Conservation (phyloP, 2,329 filamentous ascomycete genomes). For the Colletotrichum brevisporum region DNA sequence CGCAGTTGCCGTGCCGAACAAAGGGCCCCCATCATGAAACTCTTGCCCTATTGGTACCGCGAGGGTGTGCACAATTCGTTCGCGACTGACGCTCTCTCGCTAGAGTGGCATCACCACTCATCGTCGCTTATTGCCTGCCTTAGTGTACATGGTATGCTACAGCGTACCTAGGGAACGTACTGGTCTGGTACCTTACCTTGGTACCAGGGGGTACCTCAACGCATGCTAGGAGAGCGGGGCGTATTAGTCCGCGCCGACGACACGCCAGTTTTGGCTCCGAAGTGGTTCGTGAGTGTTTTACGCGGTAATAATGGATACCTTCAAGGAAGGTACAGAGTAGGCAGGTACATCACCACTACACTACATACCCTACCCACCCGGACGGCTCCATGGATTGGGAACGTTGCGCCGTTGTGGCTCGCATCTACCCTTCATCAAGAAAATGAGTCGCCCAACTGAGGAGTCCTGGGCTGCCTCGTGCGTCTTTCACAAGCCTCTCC, state of each 20-base stretch:
- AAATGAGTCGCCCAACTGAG: conserved; percentile 12
- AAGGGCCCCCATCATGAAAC: conserved; percentile 30
- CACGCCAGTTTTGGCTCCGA: neutral
- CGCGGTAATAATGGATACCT: no score
- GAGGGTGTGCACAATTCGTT: conserved; percentile 30
- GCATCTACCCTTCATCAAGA: conserved; percentile 30
- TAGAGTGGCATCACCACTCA: conserved; percentile 13
- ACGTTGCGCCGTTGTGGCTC: conserved; percentile 38
- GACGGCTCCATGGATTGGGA: conserved; percentile 36
- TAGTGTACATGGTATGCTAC: neutral
- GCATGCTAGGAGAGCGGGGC: neutral
- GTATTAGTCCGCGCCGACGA: neutral
- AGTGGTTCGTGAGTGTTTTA: neutral
- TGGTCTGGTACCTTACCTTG: no score
- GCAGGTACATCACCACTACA: neutral
- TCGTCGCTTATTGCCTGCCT: neutral
- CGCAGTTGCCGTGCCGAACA: conserved; percentile 3
- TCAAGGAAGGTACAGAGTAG: no score
- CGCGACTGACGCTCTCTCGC: conserved; percentile 26
- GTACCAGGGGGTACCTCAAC: neutral
- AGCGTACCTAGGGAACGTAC: neutral
- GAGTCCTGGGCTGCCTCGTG: neutral
- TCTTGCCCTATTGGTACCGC: conserved; percentile 36
- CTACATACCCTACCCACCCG: conserved; percentile 36
- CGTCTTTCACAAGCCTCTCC: conserved; percentile 26